Base-by-base conservation (phyloP, 257 asterid species). In the Knoxia roxburghii region DNA sequence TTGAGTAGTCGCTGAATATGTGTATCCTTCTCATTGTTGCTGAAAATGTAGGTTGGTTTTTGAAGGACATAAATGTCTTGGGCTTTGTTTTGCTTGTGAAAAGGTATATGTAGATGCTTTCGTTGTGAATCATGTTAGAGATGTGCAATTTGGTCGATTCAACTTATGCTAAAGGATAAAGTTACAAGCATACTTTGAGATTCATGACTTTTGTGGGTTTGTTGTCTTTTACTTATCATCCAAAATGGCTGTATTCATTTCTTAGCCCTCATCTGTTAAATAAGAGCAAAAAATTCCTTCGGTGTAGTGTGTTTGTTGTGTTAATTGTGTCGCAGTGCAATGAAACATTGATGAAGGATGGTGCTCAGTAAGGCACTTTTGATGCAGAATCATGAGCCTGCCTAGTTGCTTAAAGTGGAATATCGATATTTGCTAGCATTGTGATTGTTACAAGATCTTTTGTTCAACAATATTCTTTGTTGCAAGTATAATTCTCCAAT, bases 51-150 rank as follows among this genome's bases (percentile, higher is more conserved):
- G 35, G 8, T 21, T 58, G 12, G 50, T 60, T 23, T 23, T 20
- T 17, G n/a, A 59, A 45, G 24, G 50, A 13, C 40, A 13, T 11
- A 14, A 7, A 49, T 11, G 1, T 33, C 18, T 29, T 11, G 32
- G 65, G 65, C 43, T 68, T 37, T 7, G 18, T 48, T 49, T 72
- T 64, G 32, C 71, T 43, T 72, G 41, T 55, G 33, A 29, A 43
- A 40, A 43, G 59, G 26, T 43, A 24, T 41, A 39, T 52, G 35
- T 53, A 9, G 70, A 41, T 63, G 55, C 26, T 27, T n/a, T 40
- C 33, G 32, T 30, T 53, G 20, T 21, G 51, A 29, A 49, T 37
- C 15, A 12, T 50, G 45, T 43, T 43, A 6, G 29, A 0, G 12
- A 17, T 39, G 24, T 37, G 14, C 43, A 12, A 8, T 37, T 50